Evolutionary conservation across 2,329 filamentous ascomycete species (phyloP).

Genomic region (Colletotrichum sidae): DNA sequence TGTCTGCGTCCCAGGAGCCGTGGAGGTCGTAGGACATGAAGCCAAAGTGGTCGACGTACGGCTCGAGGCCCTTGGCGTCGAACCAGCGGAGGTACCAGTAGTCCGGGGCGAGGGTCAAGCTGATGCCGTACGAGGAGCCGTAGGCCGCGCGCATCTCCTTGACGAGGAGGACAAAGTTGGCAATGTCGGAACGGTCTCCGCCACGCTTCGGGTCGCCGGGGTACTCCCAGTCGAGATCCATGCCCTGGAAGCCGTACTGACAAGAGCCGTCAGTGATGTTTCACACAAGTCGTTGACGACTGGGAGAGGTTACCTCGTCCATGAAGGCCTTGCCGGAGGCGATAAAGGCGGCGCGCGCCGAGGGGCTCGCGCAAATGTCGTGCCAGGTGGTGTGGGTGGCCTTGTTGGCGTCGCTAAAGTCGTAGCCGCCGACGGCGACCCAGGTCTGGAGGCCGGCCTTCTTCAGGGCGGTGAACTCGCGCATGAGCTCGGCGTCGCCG

Average conservation of each 20-base stretch:
- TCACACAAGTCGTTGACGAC: too few species aligned
- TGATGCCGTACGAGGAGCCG: conserved; percentile 53
- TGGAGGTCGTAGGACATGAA: conserved; percentile 57
- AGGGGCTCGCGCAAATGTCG: conserved; percentile 41
- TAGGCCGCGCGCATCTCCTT: conserved; percentile 47
- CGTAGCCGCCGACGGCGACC: conserved; percentile 45
- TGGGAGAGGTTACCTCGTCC: conserved; percentile 10
- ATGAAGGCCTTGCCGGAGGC: conserved; percentile 47
- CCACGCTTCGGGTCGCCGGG: conserved; percentile 49
- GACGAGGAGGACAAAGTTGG: conserved; percentile 50
- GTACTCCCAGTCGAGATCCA: conserved; percentile 62
- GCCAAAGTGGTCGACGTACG: conserved; percentile 51
- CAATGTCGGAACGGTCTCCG: conserved; percentile 49
- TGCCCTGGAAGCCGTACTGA: conserved; percentile 52
- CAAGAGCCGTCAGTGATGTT: too few species aligned
- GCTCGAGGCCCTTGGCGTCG: conserved; percentile 50
- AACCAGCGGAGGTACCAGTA: conserved; percentile 55
- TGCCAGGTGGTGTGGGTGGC: conserved; percentile 39
- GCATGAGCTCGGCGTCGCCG: conserved; percentile 36
- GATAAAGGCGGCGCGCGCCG: conserved; percentile 51
- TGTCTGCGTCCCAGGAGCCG: conserved; percentile 53
- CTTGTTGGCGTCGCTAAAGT: conserved; percentile 41
- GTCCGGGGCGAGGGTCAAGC: conserved; percentile 48
- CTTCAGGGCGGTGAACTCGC: conserved; percentile 46
- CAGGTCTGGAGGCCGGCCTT: conserved; percentile 41